Evolutionary conservation across 1,139 yeast species (phyloP), one percentile per base, ranked within the genome.

Genomic region (Yamadazyma epiphylla): DNA sequence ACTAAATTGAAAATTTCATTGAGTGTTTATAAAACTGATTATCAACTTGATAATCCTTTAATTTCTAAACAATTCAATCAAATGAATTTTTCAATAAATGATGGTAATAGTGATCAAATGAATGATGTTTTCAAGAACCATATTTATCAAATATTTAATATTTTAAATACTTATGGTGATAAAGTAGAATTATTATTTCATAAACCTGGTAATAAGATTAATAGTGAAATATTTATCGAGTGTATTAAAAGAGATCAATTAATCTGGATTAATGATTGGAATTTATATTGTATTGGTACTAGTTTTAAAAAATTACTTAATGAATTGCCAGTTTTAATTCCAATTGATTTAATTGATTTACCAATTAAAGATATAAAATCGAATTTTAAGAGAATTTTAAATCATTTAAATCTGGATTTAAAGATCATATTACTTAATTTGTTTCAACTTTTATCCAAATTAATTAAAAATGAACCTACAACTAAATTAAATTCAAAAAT

Each of bases 1-100:
- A 81, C 94, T 4, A 70, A 70, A 35, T 59, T 91, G 32, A 80
- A 89, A 43, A 80, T 91, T 28, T 83, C 94, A 2, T 69, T 88
- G 23, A 75, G 77, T 29, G 84, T 87, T 4, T 88, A 86, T 54
- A 49, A 65, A 46, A 55, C 65, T 44, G 61, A 70, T 49, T 41
- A 52, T 25, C 55, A 55, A 36, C 38, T 60, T 24, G 64, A 58
- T 32, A 30, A 30, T 13, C 36, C 33, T 10, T 14, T 19, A 9
- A 13, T 15, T 11, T 14, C 14, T 15, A 30, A 27, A 17, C 23
- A 12, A 27, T 28, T 28, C 20, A 17, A 17, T 22, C 13, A 13
- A 4, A n/a, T 15, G n/a, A 26, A 20, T 23, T 14, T 23, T 12
- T 9, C 13, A 14, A 16, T 21, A 5, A 24, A 24, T 13, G 25